phyloP scores from a whole-genome alignment of 768 basidiomycete genomes.

The Lentinula detonsa region DNA sequence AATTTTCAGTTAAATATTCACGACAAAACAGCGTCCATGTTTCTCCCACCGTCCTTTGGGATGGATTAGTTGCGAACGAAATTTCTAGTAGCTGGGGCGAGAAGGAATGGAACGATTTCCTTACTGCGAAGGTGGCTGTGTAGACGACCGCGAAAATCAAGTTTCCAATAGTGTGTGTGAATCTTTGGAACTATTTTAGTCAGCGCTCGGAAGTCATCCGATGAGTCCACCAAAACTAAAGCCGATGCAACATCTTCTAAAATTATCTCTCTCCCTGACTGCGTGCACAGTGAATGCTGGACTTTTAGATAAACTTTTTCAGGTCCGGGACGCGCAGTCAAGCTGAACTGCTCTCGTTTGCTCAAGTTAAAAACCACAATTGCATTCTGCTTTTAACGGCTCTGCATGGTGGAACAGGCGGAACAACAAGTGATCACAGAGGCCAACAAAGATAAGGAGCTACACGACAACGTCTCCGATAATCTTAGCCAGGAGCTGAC shows the following conservation, averaged over 20 bases:
- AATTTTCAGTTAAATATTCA: conserved; percentile 70
- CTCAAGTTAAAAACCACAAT: too few relatives aligned
- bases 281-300: too few relatives aligned
- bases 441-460: not conserved
- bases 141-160: conserved; percentile 10
- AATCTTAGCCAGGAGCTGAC: not conserved
- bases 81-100: conserved; percentile 80
- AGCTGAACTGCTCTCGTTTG: too few relatives aligned
- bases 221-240: not conserved
- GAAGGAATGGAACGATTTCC: conserved; percentile 75
- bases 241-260: too few relatives aligned
- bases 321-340: too few relatives aligned
- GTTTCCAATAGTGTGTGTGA: too few relatives aligned
- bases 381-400: not conserved
- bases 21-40: conserved; percentile 92
- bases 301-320: too few relatives aligned
- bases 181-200: not conserved
- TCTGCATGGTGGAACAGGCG: not conserved
- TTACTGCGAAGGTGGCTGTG: conserved; percentile 49
- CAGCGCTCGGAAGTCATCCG: not conserved
- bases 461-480: not conserved
- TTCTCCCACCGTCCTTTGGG: conserved; percentile 77
- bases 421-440: not conserved
- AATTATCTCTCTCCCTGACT: too few relatives aligned
- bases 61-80: conserved; percentile 66